Percentiles rank a stretch among this genome's conserved stretches.
Conservation (phyloP, 768 basidiomycete genomes). For the Tylopilus vinaceipallidus region DNA sequence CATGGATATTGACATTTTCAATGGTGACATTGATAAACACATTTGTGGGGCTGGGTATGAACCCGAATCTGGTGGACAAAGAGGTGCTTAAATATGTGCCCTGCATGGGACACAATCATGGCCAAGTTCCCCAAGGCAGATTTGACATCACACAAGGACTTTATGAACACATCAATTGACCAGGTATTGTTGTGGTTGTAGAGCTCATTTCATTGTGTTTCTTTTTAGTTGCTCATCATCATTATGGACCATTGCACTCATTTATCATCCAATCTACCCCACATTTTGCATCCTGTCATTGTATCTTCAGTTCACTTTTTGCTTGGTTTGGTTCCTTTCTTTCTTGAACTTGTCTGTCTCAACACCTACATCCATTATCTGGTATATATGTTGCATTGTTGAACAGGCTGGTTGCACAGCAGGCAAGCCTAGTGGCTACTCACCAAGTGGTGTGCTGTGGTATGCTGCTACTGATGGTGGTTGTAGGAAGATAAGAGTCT, state of each 20-base stretch:
- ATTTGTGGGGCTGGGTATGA: slow-evolving; percentile 74
- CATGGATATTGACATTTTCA: slow-evolving; percentile 85
- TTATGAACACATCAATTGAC: slow-evolving; percentile 94
- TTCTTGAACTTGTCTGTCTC: background rate
- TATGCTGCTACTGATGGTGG: no score
- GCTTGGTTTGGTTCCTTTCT: background rate
- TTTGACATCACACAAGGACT: slow-evolving; percentile 78
- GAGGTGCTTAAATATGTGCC: slow-evolving; percentile 79
- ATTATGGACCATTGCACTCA: background rate
- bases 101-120: slow-evolving; percentile 85
- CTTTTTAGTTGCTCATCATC: slow-evolving; percentile 8
- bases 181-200: slow-evolving; percentile 84
- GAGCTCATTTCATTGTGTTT: no score
- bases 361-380: no score
- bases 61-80: slow-evolving; percentile 80
- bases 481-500: no score
- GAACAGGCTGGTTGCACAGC: no score
- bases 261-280: no score
- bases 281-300: no score
- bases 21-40: slow-evolving; percentile 85
- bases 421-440: no score
- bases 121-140: slow-evolving; percentile 94
- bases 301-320: no score
- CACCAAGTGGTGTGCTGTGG: no score
- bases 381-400: background rate